Evolutionary conservation across 2,329 filamentous ascomycete species (phyloP), one percentile per base, ranked within the genome.

Genomic region (Seiridium unicorne): DNA sequence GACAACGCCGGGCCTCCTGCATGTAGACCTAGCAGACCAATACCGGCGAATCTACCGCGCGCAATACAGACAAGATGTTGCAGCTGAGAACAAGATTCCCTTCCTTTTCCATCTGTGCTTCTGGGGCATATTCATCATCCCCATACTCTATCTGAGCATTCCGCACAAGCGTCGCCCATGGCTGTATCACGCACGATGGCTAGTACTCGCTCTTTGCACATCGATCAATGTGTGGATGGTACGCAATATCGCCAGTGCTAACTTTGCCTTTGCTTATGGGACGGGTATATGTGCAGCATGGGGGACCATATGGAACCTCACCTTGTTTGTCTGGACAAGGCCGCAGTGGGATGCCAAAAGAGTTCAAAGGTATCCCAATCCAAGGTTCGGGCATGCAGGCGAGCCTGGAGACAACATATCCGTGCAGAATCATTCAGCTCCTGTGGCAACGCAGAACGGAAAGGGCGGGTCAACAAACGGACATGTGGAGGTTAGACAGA

Each of bases 271-370:
- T 9, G 77, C 79, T 1, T 88, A 86, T 63, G 76, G 72, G 1
- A 70, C 75, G 1, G 86, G 86, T 0, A 66, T 88, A 54, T 66
- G 81, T 44, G 76, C 75, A 3, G 70, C 73, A 3, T 88, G 82
- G 81, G 77, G 79, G 1, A 79, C 81, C 9, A 69, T 87, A 18
- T 79, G 78, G 72, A 76, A 71, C 42, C 66, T 81, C 58, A 77
- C 79, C 26, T 69, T 84, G 66, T 69, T 89, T 32, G 70, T 88
- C 1, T 84, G 83, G 73, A 81, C 77, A 51, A 73, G 76, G 18
- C 84, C 85, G 3, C 86, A 88, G 69, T 81, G 80, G 68, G 82
- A 85, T 26, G 81, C 81, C 0, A 83, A 79, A 62, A 79, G 85
- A 63, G 77, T 83, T 0, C 70, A 80, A 57, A 77, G 73, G 60